Conservation (phyloP, 1,139 yeast genomes). For the Debaryomyces sp. region DNA sequence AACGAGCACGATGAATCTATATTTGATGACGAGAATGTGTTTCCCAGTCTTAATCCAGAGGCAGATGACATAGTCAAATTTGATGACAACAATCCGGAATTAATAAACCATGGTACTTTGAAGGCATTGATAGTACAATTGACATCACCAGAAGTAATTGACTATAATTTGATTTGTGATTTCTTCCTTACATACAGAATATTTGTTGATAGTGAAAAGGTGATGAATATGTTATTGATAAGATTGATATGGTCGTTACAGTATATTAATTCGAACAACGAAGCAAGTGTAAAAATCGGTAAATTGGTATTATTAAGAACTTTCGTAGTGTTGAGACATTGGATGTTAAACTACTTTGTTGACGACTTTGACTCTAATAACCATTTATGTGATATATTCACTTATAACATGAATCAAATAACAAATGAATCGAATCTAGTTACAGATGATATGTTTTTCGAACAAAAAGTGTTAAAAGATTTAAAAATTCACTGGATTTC, state of each 20-base stretch:
- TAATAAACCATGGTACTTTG: constrained; percentile 44
- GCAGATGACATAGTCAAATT: constrained; percentile 34
- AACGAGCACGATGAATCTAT: constrained; percentile 44
- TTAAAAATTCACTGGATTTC: constrained; percentile 46
- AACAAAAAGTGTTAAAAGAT: constrained; percentile 49
- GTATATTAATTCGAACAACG: constrained; percentile 34
- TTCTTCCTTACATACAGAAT: constrained; percentile 83
- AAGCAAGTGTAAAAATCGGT: constrained; percentile 52
- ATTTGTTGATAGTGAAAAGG: constrained; percentile 58
- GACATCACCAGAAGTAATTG: constrained; percentile 78
- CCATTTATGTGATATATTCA: constrained; percentile 50
- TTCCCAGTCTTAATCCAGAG: constrained; percentile 33
- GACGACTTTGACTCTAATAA: constrained; percentile 63
- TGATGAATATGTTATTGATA: constrained; percentile 62
- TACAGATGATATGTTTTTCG: constrained; percentile 27
- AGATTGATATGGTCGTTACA: constrained; percentile 77
- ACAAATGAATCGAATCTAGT: constrained; percentile 36
- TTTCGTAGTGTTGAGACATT: constrained; percentile 85
- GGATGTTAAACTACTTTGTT: constrained; percentile 77
- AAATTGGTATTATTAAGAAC: constrained; percentile 77
- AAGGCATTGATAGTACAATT: constrained; percentile 69
- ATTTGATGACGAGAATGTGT: constrained; percentile 41
- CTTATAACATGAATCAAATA: constrained; percentile 52
- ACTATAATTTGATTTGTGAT: constrained; percentile 78
- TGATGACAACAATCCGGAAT: constrained; percentile 35